phyloP scores from a whole-genome alignment of 1,139 yeast genomes.

The Kodamaea plutei region DNA sequence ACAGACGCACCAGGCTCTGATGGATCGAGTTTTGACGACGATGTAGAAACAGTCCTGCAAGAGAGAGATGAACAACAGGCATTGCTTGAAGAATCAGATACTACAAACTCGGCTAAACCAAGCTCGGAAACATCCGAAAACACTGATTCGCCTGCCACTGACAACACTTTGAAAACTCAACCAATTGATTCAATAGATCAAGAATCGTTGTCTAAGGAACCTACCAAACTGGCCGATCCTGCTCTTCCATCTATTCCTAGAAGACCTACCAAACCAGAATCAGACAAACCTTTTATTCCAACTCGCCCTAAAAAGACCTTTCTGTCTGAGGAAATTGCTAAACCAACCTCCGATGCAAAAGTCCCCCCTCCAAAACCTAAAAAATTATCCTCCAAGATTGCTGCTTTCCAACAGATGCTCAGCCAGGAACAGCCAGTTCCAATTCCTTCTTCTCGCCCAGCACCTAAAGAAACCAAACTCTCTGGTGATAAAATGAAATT shows the following conservation, averaged over 20 bases:
- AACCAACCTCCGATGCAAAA: slow-evolving; percentile 15
- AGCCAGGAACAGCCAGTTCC: slow-evolving; percentile 21
- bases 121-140: slow-evolving; percentile 1
- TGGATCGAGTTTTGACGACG: slow-evolving; percentile 29
- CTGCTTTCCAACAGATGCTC: slow-evolving; percentile 74
- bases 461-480: slow-evolving; percentile 14
- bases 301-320: slow-evolving; percentile 4
- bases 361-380: slow-evolving; percentile 70
- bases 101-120: too few species aligned
- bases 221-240: too few species aligned
- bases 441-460: slow-evolving; percentile 9
- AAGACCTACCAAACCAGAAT: slow-evolving; percentile 1
- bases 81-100: slow-evolving; percentile 5
- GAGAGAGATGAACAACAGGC: slow-evolving; percentile 19
- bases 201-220: neutral
- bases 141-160: too few species aligned
- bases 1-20: slow-evolving; percentile 15
- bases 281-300: slow-evolving; percentile 7
- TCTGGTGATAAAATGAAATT: slow-evolving; percentile 41
- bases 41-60: slow-evolving; percentile 31
- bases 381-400: slow-evolving; percentile 71
- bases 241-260: slow-evolving; percentile 5
- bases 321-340: neutral
- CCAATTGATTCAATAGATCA: neutral
- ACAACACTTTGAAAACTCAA: too few species aligned